Evolutionary conservation across 2,329 filamentous ascomycete species (phyloP), one percentile per base, ranked within the genome.

Genomic region (Pseudocercospora vitis): DNA sequence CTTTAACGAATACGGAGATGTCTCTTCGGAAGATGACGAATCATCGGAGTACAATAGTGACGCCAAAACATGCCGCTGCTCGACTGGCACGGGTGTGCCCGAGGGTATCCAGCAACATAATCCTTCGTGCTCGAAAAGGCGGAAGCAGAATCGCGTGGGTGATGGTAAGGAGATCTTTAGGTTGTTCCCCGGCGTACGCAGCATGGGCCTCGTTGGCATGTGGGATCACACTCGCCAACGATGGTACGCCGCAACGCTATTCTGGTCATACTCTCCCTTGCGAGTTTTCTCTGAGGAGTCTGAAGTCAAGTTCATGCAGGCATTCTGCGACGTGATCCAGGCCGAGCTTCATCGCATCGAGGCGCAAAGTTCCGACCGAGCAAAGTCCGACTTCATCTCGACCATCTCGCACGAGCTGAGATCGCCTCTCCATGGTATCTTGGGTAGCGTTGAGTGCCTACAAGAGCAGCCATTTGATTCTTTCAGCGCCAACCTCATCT

Each of bases 391-490:
- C 28, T 79, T 82, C 42, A 74, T 82, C 8, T 74, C 74, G 0
- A 77, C 74, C 0, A 77, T 81, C 7, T 77, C 73, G 21, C 79
- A 81, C 57, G 79, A 82, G 58, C 67, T 82, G 3, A 69, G 78
- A 9, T 75, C 66, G 28, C 79, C 72, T 19, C 64, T 75, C 39
- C 79, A 76, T 49, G 77, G 75, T 16, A 75, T 76, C 28, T 67
- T 78, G 9, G 78, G 77, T 1, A 78, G 74, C 23, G 70, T 76
- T 1, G 78, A 81, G 58, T 73, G 80, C 12, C 62, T 81, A 2
- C 70, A 74, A 7, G 75, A 77, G 3, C 78, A 74, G 3, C 60
- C 63, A 12, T 68, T 68, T 7, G 72, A 73, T 42, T 63, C 68
- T 1, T 68, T 74, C 46, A 71, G 76, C 49, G 59, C 65, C 39